Conservation (phyloP, 768 basidiomycete species). For the Rhizopogon vinicolor region DNA sequence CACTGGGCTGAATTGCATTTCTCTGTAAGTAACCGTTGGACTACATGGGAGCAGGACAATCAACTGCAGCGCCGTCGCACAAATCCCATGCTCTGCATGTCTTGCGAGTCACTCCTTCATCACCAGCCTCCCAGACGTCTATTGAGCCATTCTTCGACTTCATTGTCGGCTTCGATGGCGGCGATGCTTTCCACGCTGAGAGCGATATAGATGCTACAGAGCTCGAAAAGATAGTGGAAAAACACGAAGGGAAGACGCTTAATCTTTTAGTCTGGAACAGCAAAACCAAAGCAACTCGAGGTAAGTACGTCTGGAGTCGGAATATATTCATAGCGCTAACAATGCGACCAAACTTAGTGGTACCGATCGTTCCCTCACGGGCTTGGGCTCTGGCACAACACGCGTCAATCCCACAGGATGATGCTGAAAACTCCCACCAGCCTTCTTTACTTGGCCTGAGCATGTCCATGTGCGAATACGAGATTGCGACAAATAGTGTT, state of each 20-base stretch:
- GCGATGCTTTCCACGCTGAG: slow-evolving; percentile 44
- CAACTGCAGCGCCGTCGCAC: slow-evolving; percentile 38
- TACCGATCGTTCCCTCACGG: slow-evolving; percentile 80
- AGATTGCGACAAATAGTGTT: slow-evolving; percentile 84
- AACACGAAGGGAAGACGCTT: slow-evolving; percentile 65
- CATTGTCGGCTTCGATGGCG: slow-evolving; percentile 81
- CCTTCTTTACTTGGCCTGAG: slow-evolving; percentile 93
- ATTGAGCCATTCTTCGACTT: slow-evolving; percentile 95
- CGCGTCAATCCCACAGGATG: slow-evolving; percentile 31
- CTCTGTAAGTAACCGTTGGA: slow-evolving; percentile 6
- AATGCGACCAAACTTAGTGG: slow-evolving; percentile 45
- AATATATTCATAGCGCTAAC: neutral
- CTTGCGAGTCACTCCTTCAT: slow-evolving; percentile 82
- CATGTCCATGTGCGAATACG: slow-evolving; percentile 90
- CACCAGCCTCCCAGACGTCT: slow-evolving; percentile 85
- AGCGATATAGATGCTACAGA: slow-evolving; percentile 62
- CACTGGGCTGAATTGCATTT: slow-evolving; percentile 11
- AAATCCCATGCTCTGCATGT: slow-evolving; percentile 69
- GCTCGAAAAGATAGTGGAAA: slow-evolving; percentile 78
- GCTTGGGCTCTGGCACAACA: slow-evolving; percentile 63
- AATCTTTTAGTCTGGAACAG: slow-evolving; percentile 82
- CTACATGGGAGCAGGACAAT: slow-evolving; percentile 73
- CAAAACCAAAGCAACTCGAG: slow-evolving; percentile 68
- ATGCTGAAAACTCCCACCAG: slow-evolving; percentile 43
- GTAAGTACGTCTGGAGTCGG: slow-evolving; percentile 48